Evolutionary conservation across 495 filamentous ascomycete species (phyloP), one percentile per base, ranked within the genome.

Genomic region (Talaromyces stipitatus): DNA sequence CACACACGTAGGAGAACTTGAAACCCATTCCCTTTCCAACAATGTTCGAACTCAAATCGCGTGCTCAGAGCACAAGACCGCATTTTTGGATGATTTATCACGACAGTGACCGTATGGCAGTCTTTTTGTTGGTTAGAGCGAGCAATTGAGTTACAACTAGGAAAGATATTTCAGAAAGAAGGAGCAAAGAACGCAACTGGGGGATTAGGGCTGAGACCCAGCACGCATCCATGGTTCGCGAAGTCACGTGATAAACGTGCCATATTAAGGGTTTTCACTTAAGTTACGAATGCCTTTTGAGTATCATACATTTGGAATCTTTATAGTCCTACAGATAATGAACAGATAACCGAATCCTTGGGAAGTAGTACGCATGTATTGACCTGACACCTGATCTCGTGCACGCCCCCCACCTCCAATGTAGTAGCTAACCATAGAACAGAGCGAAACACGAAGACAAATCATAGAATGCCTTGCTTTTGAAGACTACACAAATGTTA

Each of bases 1-100:
- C 82, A 69, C 84, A 86, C 12, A 87, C 64, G 47, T 73, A 69
- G 7, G 72, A 62, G 65, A 87, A 89, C 4, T 74, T 79, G 70
- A 89, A 81, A 11, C 80, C 78, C 85, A 88, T 87, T 23, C 28
- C 46, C 38, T 5, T 48, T 30, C 27, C 29, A 20, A 36, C 30
- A 11, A 20, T 41, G 14, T 38, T 28, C 32, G 23, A 23, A 46
- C n/a, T 32, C 16, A 20, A 38, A 36, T 38, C 50, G 50, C 50
- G 29, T 20, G 10, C 10, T 26, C 26, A 28, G 50, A 27, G 28
- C 23, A 52, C 27, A 26, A 38, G 52, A 48, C 41, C 14, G 47
- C 47, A 58, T 58, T 18, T 52, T 58, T 53, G 14, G 8, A 51
- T 48, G 10, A 48, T n/a, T 24, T 48, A 26, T 12, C 0, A 20